Evolutionary conservation across 164 flowering plant species (phyloP).

Genomic region (Magnolia sinica): DNA sequence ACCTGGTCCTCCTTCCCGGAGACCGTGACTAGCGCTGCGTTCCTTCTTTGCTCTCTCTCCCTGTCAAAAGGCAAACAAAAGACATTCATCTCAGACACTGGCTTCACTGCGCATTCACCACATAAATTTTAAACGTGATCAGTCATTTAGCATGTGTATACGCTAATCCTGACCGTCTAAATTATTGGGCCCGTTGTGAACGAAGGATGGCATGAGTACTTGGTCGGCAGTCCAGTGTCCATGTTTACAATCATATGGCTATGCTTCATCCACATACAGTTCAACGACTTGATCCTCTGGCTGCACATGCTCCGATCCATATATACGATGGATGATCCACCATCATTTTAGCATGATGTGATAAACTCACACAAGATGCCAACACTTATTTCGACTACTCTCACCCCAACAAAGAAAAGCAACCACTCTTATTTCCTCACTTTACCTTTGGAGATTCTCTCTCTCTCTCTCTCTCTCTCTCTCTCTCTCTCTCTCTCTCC

Average conservation of each 20-base stretch:
- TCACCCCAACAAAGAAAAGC: background rate
- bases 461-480: slow-evolving; percentile 9
- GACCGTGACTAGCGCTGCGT: background rate
- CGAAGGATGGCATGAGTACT: too few relatives aligned
- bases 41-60: background rate
- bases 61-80: background rate
- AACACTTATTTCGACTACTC: background rate
- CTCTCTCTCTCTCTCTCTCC: slow-evolving; percentile 26
- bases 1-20: background rate
- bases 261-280: too few relatives aligned
- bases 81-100: background rate
- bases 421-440: background rate
- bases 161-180: background rate
- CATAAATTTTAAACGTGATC: too few relatives aligned
- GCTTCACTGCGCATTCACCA: too few relatives aligned
- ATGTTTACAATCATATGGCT: too few relatives aligned
- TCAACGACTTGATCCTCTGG: too few relatives aligned
- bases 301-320: too few relatives aligned
- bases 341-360: background rate
- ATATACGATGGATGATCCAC: too few relatives aligned
- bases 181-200: background rate
- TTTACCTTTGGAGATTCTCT: background rate
- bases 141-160: too few relatives aligned
- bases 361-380: background rate
- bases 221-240: too few relatives aligned